phyloP scores from a whole-genome alignment of 1,284 basidiomycete genomes.

The Ustilago tritici region DNA sequence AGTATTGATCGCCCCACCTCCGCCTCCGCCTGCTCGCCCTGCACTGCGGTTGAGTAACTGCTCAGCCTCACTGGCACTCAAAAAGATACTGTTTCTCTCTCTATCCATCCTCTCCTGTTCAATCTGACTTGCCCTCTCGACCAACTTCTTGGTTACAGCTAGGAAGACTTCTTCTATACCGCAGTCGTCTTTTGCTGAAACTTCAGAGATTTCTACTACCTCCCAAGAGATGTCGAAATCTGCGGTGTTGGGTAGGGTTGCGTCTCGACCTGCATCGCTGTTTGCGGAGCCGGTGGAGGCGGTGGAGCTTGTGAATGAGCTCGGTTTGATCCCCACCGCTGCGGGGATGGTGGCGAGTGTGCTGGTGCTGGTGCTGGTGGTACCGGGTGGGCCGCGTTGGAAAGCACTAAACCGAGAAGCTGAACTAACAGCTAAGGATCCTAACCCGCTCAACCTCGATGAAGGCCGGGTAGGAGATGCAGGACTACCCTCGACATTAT shows the following conservation, averaged over 20 bases:
- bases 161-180: constrained; percentile 57
- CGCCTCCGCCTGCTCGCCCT: background rate
- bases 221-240: constrained; percentile 37
- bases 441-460: constrained; percentile 78
- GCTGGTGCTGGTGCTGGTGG: background rate
- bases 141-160: constrained; percentile 54
- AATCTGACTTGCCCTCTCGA: constrained; percentile 47
- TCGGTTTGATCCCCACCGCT: constrained; percentile 13
- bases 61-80: constrained; percentile 14
- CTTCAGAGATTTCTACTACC: constrained; percentile 55
- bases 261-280: constrained; percentile 21
- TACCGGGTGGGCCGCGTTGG: constrained; percentile 14
- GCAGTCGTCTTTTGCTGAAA: constrained; percentile 55
- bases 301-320: constrained; percentile 28
- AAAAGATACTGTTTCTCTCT: constrained; percentile 46
- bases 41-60: background rate
- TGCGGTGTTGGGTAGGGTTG: background rate
- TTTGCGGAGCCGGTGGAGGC: constrained; percentile 33
- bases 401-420: constrained; percentile 36
- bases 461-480: constrained; percentile 79
- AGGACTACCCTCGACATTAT: constrained; percentile 13
- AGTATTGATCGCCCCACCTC: constrained; percentile 8
- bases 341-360: background rate
- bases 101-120: constrained; percentile 32
- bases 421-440: constrained; percentile 55